Percentiles rank a stretch among this genome's conserved stretches.
Conservation (phyloP, 2,329 filamentous ascomycete genomes). For the Periconia macrospinosa region DNA sequence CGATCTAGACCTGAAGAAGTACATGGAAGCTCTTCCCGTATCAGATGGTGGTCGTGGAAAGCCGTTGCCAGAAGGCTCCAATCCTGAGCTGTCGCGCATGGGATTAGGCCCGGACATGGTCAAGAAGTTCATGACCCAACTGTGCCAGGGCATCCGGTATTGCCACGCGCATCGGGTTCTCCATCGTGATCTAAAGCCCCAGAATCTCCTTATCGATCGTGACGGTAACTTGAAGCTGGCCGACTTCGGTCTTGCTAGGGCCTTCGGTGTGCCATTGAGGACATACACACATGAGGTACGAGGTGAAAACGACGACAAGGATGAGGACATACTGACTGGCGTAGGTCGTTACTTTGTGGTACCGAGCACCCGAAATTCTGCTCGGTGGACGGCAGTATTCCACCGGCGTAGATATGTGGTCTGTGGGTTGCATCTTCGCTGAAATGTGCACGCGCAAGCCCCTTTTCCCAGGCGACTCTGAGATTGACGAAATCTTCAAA, state of each 20-base stretch:
- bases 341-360: conserved; percentile 88
- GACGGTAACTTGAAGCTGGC: conserved; percentile 89
- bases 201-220: conserved; percentile 83
- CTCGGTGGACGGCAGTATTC: conserved; percentile 90
- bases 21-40: conserved; percentile 88
- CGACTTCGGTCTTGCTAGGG: conserved; percentile 85
- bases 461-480: conserved; percentile 87
- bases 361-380: conserved; percentile 86
- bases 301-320: neutral
- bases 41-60: conserved; percentile 84
- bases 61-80: conserved; percentile 76
- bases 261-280: conserved; percentile 86
- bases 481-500: conserved; percentile 94
- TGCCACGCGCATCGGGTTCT: conserved; percentile 87
- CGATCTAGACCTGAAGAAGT: conserved; percentile 90
- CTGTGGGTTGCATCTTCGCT: conserved; percentile 89
- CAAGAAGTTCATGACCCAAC: conserved; percentile 90
- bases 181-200: conserved; percentile 86
- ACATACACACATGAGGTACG: conserved; percentile 86
- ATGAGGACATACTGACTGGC: conserved; percentile 11
- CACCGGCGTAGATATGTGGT: conserved; percentile 96
- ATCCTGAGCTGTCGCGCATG: conserved; percentile 64
- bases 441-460: conserved; percentile 96
- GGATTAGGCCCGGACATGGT: conserved; percentile 79
- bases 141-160: conserved; percentile 82